Percentiles rank a stretch among this genome's conserved stretches.
These are phyloP conservation scores for Astathelohania contejeani DNA, from an alignment of 371 early-diverging fungal genomes.

Conservation along the genomic window DNA sequence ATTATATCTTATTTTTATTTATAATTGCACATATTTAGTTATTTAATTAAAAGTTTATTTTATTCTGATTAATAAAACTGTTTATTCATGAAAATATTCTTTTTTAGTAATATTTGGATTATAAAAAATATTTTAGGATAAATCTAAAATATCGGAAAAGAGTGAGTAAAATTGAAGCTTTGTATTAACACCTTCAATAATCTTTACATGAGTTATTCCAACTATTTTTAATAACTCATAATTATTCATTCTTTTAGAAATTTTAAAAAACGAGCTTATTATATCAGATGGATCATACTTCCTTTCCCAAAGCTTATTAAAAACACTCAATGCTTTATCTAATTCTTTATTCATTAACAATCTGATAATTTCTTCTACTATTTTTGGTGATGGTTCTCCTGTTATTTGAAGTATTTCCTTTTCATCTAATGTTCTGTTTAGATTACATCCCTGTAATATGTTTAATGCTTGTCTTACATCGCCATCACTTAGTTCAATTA, in stretches of 20 bases:
- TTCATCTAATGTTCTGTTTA: conserved; percentile 3
- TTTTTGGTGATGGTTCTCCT: conserved; percentile 40
- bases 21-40: no score
- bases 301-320: conserved; percentile 35
- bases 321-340: conserved; percentile 21
- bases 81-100: no score
- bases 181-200: conserved; percentile 32
- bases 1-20: no score
- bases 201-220: conserved; percentile 23
- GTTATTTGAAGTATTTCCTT: conserved; percentile 19
- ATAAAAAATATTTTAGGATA: no score
- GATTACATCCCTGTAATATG: conserved; percentile 62
- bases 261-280: conserved; percentile 35
- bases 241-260: conserved; percentile 35
- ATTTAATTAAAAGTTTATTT: no score
- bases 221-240: conserved; percentile 35
- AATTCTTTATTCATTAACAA: conserved; percentile 17
- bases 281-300: conserved; percentile 43
- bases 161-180: conserved; percentile 43
- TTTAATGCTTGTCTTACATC: conserved; percentile 96
- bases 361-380: conserved; percentile 14
- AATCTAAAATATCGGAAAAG: conserved; percentile 36
- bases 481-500: conserved; percentile 83
- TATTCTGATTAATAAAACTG: no score
- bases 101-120: no score